Conservation (phyloP, 352 stramenopile species). For the Pythium myriotylum region DNA sequence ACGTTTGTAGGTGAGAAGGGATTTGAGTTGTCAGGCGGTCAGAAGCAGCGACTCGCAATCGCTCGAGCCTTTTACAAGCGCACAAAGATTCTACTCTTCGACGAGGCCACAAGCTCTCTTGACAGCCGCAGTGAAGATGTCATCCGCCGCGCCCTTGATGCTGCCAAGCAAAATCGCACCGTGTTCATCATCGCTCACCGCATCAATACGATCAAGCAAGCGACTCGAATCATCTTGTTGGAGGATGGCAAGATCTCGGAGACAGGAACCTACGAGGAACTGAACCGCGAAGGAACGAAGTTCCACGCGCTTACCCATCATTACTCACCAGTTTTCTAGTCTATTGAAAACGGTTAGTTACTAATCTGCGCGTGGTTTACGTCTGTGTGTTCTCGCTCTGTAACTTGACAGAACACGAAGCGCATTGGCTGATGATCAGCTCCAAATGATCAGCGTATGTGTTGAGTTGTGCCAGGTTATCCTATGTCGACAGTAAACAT, state of each 20-base stretch:
- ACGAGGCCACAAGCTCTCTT: conserved; percentile 85
- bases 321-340: conserved; percentile 60
- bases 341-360: too few relatives aligned
- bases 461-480: conserved; percentile 81
- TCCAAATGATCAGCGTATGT: conserved; percentile 79
- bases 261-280: conserved; percentile 71
- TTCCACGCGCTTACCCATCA: conserved; percentile 78
- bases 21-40: conserved; percentile 94
- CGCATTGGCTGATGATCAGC: conserved; percentile 70
- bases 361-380: too few relatives aligned
- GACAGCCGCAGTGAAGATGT: conserved; percentile 82
- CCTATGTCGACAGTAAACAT: conserved; percentile 29
- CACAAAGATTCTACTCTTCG: conserved; percentile 81
- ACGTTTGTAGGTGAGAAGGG: conserved; percentile 97
- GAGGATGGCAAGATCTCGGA: conserved; percentile 82
- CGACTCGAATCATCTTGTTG: conserved; percentile 82
- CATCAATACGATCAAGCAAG: conserved; percentile 85
- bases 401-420: conserved; percentile 69
- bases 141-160: conserved; percentile 68
- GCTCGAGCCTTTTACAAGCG: conserved; percentile 82
- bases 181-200: conserved; percentile 88
- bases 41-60: conserved; percentile 96
- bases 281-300: conserved; percentile 78
- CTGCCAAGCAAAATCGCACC: conserved; percentile 64
- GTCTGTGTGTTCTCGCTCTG: conserved; percentile 64